Base-by-base conservation (phyloP, 208 protist species). In the Vickermania ingenoplastis region DNA sequence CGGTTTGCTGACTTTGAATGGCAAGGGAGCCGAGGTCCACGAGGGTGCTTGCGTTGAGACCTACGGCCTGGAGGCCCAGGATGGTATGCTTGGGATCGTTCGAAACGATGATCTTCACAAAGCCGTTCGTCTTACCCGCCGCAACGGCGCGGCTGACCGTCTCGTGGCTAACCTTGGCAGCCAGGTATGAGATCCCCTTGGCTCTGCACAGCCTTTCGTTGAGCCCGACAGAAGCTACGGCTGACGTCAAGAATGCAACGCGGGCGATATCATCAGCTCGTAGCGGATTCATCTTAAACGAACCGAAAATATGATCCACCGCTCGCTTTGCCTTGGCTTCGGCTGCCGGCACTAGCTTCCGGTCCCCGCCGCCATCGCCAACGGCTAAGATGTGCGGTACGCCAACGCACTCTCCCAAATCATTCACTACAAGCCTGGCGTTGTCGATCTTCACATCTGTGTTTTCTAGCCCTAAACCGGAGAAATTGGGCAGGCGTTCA, bases 21-120 rank as follows among this genome's bases (percentile, higher is more conserved):
- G 82, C 81, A 13, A 88, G 67, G 7, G 82, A 45, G 3, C 68
- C 79, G 27, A 92, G 67, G 31, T 89, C 81, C 22, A 92, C 79
- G 3, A 92, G 69, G 1, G 79, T 82, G 57, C 75, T 86, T 1
- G 82, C 67, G 60, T 82, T 81, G 41, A 83, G 27, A 13, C 86
- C 86, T 3, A 86, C 62, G 0, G 75, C 77, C 25, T 79, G 81
- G 27, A 92, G 71, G 5, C 86, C 86, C 2, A 92, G 66, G 17
- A 92, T 64, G 36, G 63, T 72, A 58, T 63, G 65, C 61, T 68
- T 53, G 14, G 55, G 41, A 59, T 92, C 86, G 51, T 89, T 75
- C 17, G 69, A 59, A 24, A 86, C 77, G 63, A 92, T 66, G 52
- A 92, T 84, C 66, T 92, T 92, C 26, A 92, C 73, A 53, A 92